These are phyloP conservation scores for Carnegiea gigantea DNA, from an alignment of 179 eudicot genomes.

Conservation along the genomic window DNA sequence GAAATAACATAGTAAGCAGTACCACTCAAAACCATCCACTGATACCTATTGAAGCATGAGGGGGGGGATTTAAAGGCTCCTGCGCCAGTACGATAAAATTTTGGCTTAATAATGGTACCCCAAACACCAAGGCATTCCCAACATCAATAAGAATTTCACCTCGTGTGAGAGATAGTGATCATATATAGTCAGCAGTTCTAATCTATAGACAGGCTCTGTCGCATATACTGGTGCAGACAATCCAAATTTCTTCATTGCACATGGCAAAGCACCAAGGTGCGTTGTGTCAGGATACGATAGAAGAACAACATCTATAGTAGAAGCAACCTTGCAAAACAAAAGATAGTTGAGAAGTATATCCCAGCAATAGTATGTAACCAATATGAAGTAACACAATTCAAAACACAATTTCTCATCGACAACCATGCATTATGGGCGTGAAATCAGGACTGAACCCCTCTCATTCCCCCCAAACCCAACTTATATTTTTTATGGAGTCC, in stretches of 20 bases:
- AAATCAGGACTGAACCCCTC: not conserved
- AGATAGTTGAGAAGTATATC: not conserved
- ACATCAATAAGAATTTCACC: conserved; percentile 38
- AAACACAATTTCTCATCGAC: not conserved
- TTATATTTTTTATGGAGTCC: not conserved
- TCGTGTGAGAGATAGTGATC: conserved; percentile 89
- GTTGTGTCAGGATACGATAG: conserved; percentile 82
- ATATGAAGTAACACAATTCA: not conserved
- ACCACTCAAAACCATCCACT: too few relatives aligned
- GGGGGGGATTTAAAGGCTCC: too few relatives aligned
- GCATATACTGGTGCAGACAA: conserved; percentile 81
- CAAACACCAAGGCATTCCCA: too few relatives aligned
- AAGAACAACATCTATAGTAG: conserved; percentile 81
- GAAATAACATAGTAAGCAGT: too few relatives aligned
- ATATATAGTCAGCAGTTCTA: conserved; percentile 87
- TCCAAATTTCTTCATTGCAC: conserved; percentile 84
- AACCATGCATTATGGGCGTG: not conserved
- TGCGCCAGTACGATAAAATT: too few relatives aligned
- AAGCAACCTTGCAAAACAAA: conserved; percentile 65
- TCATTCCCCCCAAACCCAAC: not conserved
- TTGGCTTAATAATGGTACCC: too few relatives aligned
- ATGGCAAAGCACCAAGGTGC: conserved; percentile 93
- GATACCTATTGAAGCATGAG: too few relatives aligned
- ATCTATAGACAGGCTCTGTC: conserved; percentile 86
- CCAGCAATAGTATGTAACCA: not conserved